These are phyloP conservation scores for Didymosphaeria variabile DNA, from an alignment of 2,329 filamentous ascomycete genomes.

Conservation along the genomic window DNA sequence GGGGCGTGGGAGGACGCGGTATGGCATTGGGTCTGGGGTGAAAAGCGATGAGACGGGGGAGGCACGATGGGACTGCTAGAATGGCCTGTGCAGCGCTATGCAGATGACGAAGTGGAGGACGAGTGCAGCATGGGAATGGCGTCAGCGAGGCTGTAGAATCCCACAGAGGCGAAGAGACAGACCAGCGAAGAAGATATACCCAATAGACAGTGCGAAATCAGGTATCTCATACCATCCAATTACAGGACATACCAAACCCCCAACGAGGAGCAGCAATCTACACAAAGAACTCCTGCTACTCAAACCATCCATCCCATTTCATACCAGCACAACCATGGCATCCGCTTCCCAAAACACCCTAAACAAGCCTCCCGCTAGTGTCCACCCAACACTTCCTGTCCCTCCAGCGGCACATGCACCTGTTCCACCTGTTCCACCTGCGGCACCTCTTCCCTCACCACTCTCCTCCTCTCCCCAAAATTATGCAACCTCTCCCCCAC, in stretches of 20 bases:
- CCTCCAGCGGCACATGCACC: background rate
- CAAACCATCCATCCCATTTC: background rate
- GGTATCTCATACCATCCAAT: no score
- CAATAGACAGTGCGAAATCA: background rate
- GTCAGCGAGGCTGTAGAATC: background rate
- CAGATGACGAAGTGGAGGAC: no score
- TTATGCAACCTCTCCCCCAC: constrained; percentile 96
- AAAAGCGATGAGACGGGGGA: background rate
- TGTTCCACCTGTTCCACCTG: background rate
- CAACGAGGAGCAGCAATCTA: background rate
- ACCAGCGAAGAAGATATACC: constrained; percentile 3
- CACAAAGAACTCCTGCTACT: background rate
- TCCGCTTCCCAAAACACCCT: background rate
- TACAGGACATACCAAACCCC: no score
- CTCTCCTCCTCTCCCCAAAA: constrained; percentile 70
- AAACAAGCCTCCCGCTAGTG: background rate
- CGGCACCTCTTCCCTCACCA: background rate
- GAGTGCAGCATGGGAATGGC: no score
- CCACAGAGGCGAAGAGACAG: background rate
- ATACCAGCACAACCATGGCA: background rate
- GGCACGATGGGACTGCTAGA: background rate
- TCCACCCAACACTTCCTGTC: background rate
- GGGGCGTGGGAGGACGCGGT: background rate
- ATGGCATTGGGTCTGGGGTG: no score
- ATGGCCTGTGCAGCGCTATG: no score